These are phyloP conservation scores for Heimioporus sp. DNA, from an alignment of 768 basidiomycete species.

Conservation along the genomic window DNA sequence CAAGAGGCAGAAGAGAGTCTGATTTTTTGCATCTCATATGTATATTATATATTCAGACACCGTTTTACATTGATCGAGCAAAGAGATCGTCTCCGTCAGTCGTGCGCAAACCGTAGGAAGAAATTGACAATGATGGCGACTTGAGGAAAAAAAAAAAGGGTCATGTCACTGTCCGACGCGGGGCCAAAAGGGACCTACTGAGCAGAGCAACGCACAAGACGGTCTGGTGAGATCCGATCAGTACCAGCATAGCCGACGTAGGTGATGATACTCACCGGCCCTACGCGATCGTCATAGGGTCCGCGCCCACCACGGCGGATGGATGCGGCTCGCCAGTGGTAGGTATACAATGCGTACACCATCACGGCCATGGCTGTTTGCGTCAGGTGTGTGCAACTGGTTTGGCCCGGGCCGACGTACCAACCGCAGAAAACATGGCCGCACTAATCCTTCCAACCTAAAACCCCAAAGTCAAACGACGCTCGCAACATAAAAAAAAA, in stretches of 20 bases:
- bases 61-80: conserved; percentile 14
- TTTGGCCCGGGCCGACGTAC: conserved; percentile 42
- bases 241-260: conserved; percentile 6
- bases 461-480: not conserved
- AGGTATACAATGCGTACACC: conserved; percentile 93
- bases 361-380: conserved; percentile 89
- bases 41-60: conserved; percentile 3
- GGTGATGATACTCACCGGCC: conserved; percentile 66
- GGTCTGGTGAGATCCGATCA: conserved; percentile 47
- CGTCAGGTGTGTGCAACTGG: conserved; percentile 9
- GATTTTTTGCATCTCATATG: conserved; percentile 5
- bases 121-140: conserved; percentile 87
- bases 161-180: not conserved
- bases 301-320: conserved; percentile 90
- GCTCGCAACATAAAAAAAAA: not conserved
- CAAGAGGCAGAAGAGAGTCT: conserved; percentile 59
- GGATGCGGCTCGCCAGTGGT: conserved; percentile 93
- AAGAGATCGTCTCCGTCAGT: conserved; percentile 10
- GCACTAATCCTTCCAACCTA: conserved; percentile 95
- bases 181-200: conserved; percentile 40
- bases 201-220: conserved; percentile 81
- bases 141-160: conserved; percentile 29
- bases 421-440: conserved; percentile 93
- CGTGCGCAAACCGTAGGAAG: conserved; percentile 67
- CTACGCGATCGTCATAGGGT: conserved; percentile 94